Evolutionary conservation across 2,329 filamentous ascomycete genomes (phyloP), one percentile per base, ranked within the genome.

Genomic region (Colletotrichum scovillei): DNA sequence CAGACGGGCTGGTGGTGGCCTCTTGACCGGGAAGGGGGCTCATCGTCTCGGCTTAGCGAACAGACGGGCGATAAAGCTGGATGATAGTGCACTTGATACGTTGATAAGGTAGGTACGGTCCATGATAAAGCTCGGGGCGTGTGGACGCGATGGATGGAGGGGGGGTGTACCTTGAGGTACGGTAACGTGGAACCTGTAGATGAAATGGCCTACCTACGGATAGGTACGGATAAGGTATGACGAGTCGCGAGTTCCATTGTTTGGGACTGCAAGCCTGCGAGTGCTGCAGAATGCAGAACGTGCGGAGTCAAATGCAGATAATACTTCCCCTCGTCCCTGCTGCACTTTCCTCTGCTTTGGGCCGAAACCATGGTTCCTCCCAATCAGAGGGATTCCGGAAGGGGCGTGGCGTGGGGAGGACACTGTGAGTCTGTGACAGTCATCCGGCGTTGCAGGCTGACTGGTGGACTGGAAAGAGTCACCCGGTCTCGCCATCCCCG

Each of bases 51-150:
- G 63, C 63, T 55, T 26, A 46, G 28, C 30, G 42, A 55, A 28
- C 30, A 55, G 30, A 30, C 32, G 62, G 63, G 38, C 55, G 68
- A 67, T 60, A 53, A 56, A 56, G 55, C 28, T 26, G 8, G 11
- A 56, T 49, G 63, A 68, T 26, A 71, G 63, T 24, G n/a, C 26
- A 28, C 5, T 22, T 26, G 63, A 52, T 57, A 58, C 57, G 35
- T 26, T 42, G 59, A 46, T 32, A 32, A 35, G 32, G 32, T 32
- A 32, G 32, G 11, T 46, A 59, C 30, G 58, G 26, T 22, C 42
- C 38, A 63, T 66, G 71, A 73, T 72, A 73, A 73, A 73, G 71
- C 71, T 73, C 6, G 71, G 71, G 71, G 71, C 53, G 71, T 60
- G 57, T 72, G 67, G 57, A 19, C 22, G 57, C 5, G 32, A 52